A percentile compares a stretch with the other conserved stretches of the same genome.
These are phyloP conservation scores for Lachnellula arida DNA, from an alignment of 2,329 filamentous ascomycete species.

Conservation along the genomic window DNA sequence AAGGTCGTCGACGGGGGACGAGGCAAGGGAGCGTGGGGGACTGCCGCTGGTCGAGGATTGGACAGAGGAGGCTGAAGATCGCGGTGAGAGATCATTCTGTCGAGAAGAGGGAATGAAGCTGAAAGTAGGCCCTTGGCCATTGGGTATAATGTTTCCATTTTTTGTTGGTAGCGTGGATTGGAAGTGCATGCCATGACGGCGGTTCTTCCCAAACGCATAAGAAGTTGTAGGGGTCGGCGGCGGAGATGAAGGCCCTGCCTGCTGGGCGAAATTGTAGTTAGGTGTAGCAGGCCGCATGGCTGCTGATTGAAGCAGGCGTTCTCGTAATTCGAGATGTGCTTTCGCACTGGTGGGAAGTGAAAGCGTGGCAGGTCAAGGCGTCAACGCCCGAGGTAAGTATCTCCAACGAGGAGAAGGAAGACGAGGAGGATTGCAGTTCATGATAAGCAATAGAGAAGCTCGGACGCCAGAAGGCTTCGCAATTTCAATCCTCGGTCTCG, in stretches of 20 bases:
- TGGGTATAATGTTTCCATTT: conserved; percentile 40
- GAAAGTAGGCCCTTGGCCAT: conserved; percentile 32
- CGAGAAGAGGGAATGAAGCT: conserved; percentile 32
- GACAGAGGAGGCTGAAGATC: conserved; percentile 32
- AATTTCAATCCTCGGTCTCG: conserved; percentile 16
- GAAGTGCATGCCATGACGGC: conserved; percentile 26
- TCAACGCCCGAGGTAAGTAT: conserved; percentile 30
- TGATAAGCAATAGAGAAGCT: conserved; percentile 28
- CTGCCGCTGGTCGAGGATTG: conserved; percentile 23
- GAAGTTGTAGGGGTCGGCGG: conserved; percentile 42
- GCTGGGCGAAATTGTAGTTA: conserved; percentile 35
- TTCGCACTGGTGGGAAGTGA: conserved; percentile 8
- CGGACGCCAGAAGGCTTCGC: conserved; percentile 22
- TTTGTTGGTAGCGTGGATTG: conserved; percentile 27
- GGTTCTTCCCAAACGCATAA: conserved; percentile 25
- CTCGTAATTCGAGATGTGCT: conserved; percentile 8
- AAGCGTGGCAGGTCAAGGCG: conserved; percentile 27
- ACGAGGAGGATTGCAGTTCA: conserved; percentile 32
- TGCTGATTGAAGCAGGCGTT: conserved; percentile 10
- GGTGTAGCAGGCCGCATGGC: conserved; percentile 40
- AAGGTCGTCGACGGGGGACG: conserved; percentile 13
- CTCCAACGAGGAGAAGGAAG: conserved; percentile 32
- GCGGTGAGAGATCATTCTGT: conserved; percentile 37
- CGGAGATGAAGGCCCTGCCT: conserved; percentile 42
- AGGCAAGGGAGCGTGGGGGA: conserved; percentile 27